Percentiles rank a stretch among this genome's conserved stretches.
Evolutionary conservation across 768 basidiomycete genomes (phyloP).

Genomic region (Termitomyces sp.): DNA sequence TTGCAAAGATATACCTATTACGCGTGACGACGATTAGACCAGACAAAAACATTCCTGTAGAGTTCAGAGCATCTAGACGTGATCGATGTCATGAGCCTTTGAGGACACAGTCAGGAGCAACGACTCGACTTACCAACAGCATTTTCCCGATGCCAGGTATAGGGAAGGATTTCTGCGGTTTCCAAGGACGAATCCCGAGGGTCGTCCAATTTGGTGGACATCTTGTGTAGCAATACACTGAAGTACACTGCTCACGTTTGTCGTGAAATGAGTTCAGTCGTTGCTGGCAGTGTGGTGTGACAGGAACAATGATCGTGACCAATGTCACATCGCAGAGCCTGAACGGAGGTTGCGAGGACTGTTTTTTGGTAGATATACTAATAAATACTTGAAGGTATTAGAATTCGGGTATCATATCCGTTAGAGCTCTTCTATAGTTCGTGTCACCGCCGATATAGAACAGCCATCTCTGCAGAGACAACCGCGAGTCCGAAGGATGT

Average conservation of each 20-base stretch:
- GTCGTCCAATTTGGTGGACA: conserved; percentile 49
- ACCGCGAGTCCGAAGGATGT: conserved; percentile 67
- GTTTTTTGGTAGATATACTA: neutral
- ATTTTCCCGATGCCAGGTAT: conserved; percentile 59
- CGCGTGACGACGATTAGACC: conserved; percentile 55
- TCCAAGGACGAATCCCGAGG: conserved; percentile 68
- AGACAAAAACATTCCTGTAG: conserved; percentile 67
- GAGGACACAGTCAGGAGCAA: conserved; percentile 34
- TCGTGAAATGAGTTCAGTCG: neutral
- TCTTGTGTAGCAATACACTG: conserved; percentile 15
- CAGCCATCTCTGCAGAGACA: conserved; percentile 75
- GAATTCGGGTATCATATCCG: neutral
- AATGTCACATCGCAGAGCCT: neutral
- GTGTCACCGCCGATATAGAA: conserved; percentile 34
- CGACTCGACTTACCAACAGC: conserved; percentile 12
- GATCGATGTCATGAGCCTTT: neutral
- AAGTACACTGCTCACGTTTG: neutral
- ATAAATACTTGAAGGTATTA: too few species aligned
- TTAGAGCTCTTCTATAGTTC: too few species aligned
- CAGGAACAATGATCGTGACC: neutral
- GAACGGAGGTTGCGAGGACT: neutral
- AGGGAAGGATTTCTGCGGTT: conserved; percentile 54
- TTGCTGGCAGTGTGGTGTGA: neutral
- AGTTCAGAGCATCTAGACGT: conserved; percentile 44
- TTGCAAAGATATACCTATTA: conserved; percentile 35